Evolutionary conservation across 352 stramenopile species (phyloP).

Genomic region (Globisporangium nagaii): DNA sequence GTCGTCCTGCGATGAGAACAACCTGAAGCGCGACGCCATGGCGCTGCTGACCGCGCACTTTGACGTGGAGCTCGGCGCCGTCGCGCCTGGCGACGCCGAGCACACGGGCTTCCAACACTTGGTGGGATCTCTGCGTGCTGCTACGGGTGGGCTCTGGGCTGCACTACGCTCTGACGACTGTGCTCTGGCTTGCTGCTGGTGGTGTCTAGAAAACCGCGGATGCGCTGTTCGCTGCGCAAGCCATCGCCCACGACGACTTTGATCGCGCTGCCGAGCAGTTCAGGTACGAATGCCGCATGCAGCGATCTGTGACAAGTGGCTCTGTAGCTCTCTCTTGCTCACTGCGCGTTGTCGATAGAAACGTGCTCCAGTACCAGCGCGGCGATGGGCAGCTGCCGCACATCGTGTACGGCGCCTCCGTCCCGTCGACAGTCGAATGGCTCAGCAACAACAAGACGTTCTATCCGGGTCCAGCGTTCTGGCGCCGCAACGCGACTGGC

Average conservation of each 20-base stretch:
- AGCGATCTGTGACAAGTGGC: background rate
- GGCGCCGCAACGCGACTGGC: constrained; percentile 10
- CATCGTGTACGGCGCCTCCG: constrained; percentile 71
- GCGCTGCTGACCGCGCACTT: constrained; percentile 36
- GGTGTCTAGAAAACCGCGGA: constrained; percentile 56
- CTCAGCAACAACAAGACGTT: constrained; percentile 66
- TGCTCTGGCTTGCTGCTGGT: background rate
- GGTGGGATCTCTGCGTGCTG: constrained; percentile 25
- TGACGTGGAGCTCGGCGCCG: constrained; percentile 69
- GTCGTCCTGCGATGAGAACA: constrained; percentile 35
- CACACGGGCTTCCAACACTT: constrained; percentile 76
- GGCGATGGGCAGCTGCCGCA: constrained; percentile 55
- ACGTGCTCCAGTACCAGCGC: constrained; percentile 55
- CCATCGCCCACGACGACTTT: constrained; percentile 77
- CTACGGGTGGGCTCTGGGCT: background rate
- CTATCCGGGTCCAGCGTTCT: constrained; percentile 76
- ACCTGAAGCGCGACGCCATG: constrained; percentile 38
- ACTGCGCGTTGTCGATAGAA: constrained; percentile 12
- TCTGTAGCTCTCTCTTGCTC: background rate
- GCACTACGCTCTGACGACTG: background rate
- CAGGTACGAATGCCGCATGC: constrained; percentile 18
- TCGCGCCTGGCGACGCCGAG: constrained; percentile 34
- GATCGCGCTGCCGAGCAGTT: constrained; percentile 50
- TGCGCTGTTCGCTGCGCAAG: constrained; percentile 71
- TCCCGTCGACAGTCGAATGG: constrained; percentile 42